phyloP scores from a whole-genome alignment of 2,329 filamentous ascomycete genomes.

The Alternaria sp. region DNA sequence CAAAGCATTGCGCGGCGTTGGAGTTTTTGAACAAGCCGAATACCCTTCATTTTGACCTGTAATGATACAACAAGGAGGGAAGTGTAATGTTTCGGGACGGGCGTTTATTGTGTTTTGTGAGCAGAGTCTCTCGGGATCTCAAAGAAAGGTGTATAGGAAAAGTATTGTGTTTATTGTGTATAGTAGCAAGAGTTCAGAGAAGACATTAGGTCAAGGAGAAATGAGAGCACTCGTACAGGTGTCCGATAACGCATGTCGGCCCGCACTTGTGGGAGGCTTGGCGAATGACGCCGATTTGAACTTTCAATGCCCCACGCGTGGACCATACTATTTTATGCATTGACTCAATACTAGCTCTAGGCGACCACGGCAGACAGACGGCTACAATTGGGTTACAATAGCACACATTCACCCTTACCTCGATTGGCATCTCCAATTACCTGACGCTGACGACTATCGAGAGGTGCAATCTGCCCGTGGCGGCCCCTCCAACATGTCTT shows the following conservation, averaged over 20 bases:
- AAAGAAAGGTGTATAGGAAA: neutral
- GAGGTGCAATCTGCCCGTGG: constrained; percentile 2
- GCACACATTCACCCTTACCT: neutral
- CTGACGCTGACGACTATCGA: neutral
- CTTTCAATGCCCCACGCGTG: constrained; percentile 26
- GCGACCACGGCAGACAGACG: neutral
- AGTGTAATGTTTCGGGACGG: neutral
- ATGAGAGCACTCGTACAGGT: neutral
- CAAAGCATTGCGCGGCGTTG: constrained; percentile 9
- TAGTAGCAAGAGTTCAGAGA: neutral
- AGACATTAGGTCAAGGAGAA: neutral
- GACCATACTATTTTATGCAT: constrained; percentile 5
- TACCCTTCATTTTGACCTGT: constrained; percentile 3
- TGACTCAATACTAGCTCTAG: constrained; percentile 7
- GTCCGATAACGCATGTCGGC: constrained; percentile 24
- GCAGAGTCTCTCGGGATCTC: neutral
- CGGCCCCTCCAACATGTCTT: constrained; percentile 29
- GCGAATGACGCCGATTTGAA: constrained; percentile 36
- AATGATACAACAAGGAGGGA: constrained; percentile 2
- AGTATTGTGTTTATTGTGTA: neutral
- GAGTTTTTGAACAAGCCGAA: neutral
- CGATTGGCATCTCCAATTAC: neutral
- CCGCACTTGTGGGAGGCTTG: constrained; percentile 24
- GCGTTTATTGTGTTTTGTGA: neutral
- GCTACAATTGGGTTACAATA: neutral